A percentile compares a stretch with the other conserved stretches of the same genome.
These are phyloP conservation scores for Sporobolomyces roseus DNA, from an alignment of 768 basidiomycete species.

Conservation along the genomic window DNA sequence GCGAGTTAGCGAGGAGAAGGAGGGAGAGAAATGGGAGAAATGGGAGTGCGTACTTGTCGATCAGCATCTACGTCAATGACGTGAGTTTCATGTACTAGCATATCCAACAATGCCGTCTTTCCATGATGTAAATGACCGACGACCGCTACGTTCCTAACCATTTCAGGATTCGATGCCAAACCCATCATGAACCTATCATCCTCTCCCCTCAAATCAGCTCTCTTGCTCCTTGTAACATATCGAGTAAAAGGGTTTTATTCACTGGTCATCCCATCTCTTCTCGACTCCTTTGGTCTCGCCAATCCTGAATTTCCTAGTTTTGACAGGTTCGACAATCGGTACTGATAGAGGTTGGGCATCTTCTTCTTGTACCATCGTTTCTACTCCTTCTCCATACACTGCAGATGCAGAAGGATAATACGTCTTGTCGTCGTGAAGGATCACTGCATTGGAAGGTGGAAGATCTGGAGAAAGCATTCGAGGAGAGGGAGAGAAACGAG, in stretches of 20 bases:
- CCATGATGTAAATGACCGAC: constrained; percentile 97
- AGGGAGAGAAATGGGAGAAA: constrained; percentile 47
- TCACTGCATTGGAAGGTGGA: constrained; percentile 62
- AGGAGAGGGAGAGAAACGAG: constrained; percentile 9
- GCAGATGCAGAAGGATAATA: constrained; percentile 92
- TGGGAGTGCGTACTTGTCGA: constrained; percentile 58
- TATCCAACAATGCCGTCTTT: constrained; percentile 94
- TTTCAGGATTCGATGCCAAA: constrained; percentile 84
- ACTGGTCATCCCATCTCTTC: constrained; percentile 97
- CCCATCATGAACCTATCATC: constrained; percentile 70
- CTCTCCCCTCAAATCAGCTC: too few species aligned
- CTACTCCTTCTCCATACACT: constrained; percentile 88
- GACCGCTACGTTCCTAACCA: constrained; percentile 92
- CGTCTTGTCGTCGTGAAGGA: constrained; percentile 95
- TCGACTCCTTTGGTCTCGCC: constrained; percentile 80
- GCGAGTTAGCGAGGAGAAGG: neutral
- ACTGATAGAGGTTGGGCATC: constrained; percentile 92
- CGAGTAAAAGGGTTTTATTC: too few species aligned
- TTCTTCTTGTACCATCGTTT: constrained; percentile 96
- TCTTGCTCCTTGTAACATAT: neutral
- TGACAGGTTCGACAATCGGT: constrained; percentile 91
- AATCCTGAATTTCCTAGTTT: constrained; percentile 87
- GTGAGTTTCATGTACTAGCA: constrained; percentile 95
- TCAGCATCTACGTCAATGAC: constrained; percentile 91
- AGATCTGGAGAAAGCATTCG: too few species aligned